Percentiles rank a stretch among this genome's conserved stretches.
These are phyloP conservation scores for Flaveria sonorensis DNA, from an alignment of 129 eudicot genomes.

Conservation along the genomic window DNA sequence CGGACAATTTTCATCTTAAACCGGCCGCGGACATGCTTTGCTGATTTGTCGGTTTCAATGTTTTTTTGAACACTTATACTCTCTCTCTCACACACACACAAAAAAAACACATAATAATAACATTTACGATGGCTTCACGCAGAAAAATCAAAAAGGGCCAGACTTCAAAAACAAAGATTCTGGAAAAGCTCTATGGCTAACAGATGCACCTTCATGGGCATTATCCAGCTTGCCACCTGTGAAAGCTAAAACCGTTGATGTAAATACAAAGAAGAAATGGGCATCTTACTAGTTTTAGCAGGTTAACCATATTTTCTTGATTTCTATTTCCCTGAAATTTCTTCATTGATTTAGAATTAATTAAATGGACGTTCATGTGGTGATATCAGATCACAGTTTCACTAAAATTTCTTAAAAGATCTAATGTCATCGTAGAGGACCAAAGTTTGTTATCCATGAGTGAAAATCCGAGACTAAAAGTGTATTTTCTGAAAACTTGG, in stretches of 20 bases:
- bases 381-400: too few relatives aligned
- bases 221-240: conserved; percentile 46
- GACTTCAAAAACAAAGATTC: conserved; percentile 61
- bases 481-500: too few relatives aligned
- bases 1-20: too few relatives aligned
- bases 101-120: background rate
- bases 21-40: too few relatives aligned
- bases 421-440: background rate
- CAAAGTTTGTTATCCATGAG: too few relatives aligned
- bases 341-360: background rate
- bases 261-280: conserved; percentile 4
- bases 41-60: too few relatives aligned
- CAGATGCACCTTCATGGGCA: conserved; percentile 49
- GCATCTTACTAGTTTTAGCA: conserved; percentile 3
- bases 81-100: background rate
- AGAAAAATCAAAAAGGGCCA: conserved; percentile 23
- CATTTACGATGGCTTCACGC: conserved; percentile 3
- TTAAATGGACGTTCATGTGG: background rate
- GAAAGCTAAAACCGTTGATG: conserved; percentile 25
- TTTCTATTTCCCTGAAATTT: background rate
- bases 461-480: too few relatives aligned
- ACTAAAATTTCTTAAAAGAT: background rate
- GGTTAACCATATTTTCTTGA: conserved; percentile 1
- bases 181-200: conserved; percentile 49
- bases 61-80: background rate